Base-by-base conservation (phyloP, 345 rosid genomes). In the Brassica cretica region DNA sequence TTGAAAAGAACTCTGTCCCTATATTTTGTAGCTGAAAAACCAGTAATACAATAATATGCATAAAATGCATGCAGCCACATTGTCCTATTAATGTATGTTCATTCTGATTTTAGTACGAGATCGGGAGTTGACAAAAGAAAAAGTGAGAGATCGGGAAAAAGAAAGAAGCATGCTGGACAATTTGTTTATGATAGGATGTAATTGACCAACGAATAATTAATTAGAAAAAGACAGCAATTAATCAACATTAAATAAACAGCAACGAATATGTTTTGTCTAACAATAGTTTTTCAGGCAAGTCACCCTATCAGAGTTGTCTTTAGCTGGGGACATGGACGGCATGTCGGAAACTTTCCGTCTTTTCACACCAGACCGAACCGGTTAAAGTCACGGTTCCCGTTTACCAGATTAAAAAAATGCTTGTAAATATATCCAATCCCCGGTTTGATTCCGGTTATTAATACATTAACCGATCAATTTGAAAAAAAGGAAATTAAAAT, bases 271-370 rank as follows among this genome's bases (percentile, higher is more conserved):
- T 21, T 1, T 27, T 2, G 5, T 44, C 3, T 19, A 33, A 49
- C 37, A 61, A 24, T 64, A 53, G 58, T 12, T 65, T 35, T 66
- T 44, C 77, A 65, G 77, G 56, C 55, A n/a, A 2, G 72, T 35
- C 69, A 55, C 58, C 69, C 58, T 18, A 16, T 4, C 6, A 44
- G 27, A 49, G 74, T 68, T 69, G 78, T 79, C 62, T 68, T 74
- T 53, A 79, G 78, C 82, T 79, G 75, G 30, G 30, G 82, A 79
- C 82, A 79, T 63, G 71, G 78, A 74, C 53, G 78, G 82, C 78
- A 53, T 68, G 82, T 79, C 75, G 37, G 82, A 68, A 63, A 73
- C 7, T 1, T 33, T 33, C 62, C 21, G 8, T 66, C 1, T 29
- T 1, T 8, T 8, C 59, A 5, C 14, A 73, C 66, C 74, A 53